Evolutionary conservation across 306 rosid genomes (phyloP).

Genomic region (Urtica urens): DNA sequence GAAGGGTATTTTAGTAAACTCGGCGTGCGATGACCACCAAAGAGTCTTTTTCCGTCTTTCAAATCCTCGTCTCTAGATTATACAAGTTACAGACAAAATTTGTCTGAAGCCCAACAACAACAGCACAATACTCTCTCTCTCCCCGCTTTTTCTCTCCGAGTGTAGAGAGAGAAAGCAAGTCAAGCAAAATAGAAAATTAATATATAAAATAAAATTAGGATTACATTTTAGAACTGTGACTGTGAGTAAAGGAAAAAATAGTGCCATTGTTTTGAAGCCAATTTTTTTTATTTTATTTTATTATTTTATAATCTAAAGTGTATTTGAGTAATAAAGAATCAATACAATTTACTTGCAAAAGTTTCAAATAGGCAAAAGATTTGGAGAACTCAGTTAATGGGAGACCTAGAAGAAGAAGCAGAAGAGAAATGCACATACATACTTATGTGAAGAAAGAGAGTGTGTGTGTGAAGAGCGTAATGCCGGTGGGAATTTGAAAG

Average conservation of each 20-base stretch:
- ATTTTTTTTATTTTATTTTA: conserved; percentile 42
- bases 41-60: conserved; percentile 11
- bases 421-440: conserved; percentile 1
- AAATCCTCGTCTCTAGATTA: conserved; percentile 9
- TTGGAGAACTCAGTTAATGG: conserved; percentile 9
- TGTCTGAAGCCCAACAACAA: conserved; percentile 22
- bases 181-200: neutral
- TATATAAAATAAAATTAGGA: conserved; percentile 9
- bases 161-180: conserved; percentile 56
- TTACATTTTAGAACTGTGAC: conserved; percentile 31
- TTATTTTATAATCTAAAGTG: neutral
- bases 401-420: conserved; percentile 16
- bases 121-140: conserved; percentile 6
- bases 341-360: conserved; percentile 2
- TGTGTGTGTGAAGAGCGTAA: conserved; percentile 26
- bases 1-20: conserved; percentile 18
- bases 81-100: conserved; percentile 16
- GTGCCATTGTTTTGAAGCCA: conserved; percentile 50
- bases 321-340: conserved; percentile 7
- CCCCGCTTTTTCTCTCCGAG: conserved; percentile 20
- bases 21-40: neutral
- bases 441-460: conserved; percentile 9
- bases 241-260: conserved; percentile 70
- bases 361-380: neutral
- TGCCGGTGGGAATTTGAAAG: conserved; percentile 47